Evolutionary conservation across 768 basidiomycete species (phyloP).

Genomic region (Russula abietina): DNA sequence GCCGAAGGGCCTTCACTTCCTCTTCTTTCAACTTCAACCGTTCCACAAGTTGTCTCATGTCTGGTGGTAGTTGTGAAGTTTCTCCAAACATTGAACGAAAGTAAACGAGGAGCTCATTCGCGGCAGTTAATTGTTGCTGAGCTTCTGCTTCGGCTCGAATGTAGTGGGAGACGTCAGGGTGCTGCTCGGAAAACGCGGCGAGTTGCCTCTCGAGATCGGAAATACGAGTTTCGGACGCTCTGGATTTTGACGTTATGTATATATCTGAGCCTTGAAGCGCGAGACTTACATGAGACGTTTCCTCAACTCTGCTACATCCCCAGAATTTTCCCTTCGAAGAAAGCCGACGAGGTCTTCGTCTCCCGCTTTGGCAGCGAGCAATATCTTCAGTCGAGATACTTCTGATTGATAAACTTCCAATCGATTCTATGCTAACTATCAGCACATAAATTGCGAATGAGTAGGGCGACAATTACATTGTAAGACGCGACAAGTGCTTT

Average conservation of each 20-base stretch:
- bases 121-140: slow-evolving; percentile 42
- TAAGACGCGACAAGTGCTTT: slow-evolving; percentile 17
- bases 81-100: slow-evolving; percentile 65
- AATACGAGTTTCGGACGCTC: slow-evolving; percentile 47
- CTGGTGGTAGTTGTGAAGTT: slow-evolving; percentile 39
- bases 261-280: neutral
- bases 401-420: slow-evolving; percentile 68
- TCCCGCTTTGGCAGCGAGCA: slow-evolving; percentile 67
- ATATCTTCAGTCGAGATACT: slow-evolving; percentile 61
- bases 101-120: slow-evolving; percentile 45
- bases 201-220: slow-evolving; percentile 50
- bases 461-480: slow-evolving; percentile 5
- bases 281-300: slow-evolving; percentile 48
- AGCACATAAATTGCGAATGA: neutral
- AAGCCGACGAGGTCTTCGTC: slow-evolving; percentile 69
- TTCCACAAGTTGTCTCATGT: slow-evolving; percentile 45
- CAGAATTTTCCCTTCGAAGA: slow-evolving; percentile 51
- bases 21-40: slow-evolving; percentile 60
- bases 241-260: slow-evolving; percentile 28
- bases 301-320: slow-evolving; percentile 46
- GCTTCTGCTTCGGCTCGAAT: slow-evolving; percentile 46
- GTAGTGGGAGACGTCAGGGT: slow-evolving; percentile 49
- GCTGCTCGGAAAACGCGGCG: slow-evolving; percentile 37
- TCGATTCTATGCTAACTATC: slow-evolving; percentile 48
- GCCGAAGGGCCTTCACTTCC: slow-evolving; percentile 54